A percentile compares a stretch with the other conserved stretches of the same genome.
Evolutionary conservation across 768 basidiomycete species (phyloP).

Genomic region (Pulveroboletus sp.): DNA sequence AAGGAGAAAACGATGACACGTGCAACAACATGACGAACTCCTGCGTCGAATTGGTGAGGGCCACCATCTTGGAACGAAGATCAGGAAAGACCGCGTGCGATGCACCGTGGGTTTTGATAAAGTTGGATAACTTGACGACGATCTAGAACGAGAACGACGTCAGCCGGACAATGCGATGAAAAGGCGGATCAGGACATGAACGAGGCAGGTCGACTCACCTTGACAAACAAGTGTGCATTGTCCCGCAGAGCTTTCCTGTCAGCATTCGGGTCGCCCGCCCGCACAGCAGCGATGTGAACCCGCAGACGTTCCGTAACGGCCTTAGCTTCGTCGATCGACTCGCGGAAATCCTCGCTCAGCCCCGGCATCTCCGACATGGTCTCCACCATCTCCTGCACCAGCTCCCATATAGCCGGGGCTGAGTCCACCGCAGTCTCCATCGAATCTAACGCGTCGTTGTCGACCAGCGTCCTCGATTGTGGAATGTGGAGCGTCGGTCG

Average conservation of each 20-base stretch:
- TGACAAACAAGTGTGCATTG: constrained; percentile 77
- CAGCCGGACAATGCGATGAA: background rate
- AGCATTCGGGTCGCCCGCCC: constrained; percentile 49
- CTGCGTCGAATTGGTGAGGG: constrained; percentile 78
- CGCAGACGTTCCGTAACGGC: constrained; percentile 60
- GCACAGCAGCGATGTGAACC: constrained; percentile 53
- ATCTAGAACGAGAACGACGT: constrained; percentile 40
- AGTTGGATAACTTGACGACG: constrained; percentile 71
- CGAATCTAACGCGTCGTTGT: constrained; percentile 74
- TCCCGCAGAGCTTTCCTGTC: constrained; percentile 67
- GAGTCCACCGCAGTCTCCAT: constrained; percentile 75
- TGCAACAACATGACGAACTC: constrained; percentile 85
- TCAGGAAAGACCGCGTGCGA: constrained; percentile 52
- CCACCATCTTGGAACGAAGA: constrained; percentile 67
- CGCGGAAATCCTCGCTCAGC: constrained; percentile 42
- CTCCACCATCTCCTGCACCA: constrained; percentile 71
- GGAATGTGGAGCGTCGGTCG: constrained; percentile 45
- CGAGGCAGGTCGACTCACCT: constrained; percentile 44
- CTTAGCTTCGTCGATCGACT: constrained; percentile 58
- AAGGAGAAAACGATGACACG: constrained; percentile 74
- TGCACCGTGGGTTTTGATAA: constrained; percentile 61
- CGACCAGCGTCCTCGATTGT: constrained; percentile 60
- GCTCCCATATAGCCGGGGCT: constrained; percentile 78
- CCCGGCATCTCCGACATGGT: constrained; percentile 49
- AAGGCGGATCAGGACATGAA: background rate